Conservation (phyloP, 768 basidiomycete species). For the Omphalotus guepiniiformis region DNA sequence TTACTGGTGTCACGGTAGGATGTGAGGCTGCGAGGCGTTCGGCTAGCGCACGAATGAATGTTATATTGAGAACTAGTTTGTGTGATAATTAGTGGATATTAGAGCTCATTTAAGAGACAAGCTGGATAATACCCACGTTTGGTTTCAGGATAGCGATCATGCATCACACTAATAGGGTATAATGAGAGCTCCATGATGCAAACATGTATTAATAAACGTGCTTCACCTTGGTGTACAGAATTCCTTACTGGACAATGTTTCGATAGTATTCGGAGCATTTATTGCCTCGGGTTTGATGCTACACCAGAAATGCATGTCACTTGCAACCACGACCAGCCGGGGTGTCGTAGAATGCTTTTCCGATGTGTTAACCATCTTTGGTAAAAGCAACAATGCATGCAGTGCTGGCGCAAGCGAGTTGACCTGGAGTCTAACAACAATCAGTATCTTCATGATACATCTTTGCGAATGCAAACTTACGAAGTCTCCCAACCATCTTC, state of each 20-base stretch:
- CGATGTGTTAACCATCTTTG: slow-evolving; percentile 22
- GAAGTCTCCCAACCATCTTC: slow-evolving; percentile 43
- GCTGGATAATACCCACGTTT: slow-evolving; percentile 24
- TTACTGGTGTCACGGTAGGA: slow-evolving; percentile 15
- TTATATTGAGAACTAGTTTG: slow-evolving; percentile 23
- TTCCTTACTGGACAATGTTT: slow-evolving; percentile 19
- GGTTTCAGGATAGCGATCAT: slow-evolving; percentile 17
- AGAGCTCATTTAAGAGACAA: background rate
- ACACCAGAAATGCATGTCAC: slow-evolving; percentile 20
- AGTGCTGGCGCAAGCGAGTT: slow-evolving; percentile 30
- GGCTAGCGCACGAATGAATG: slow-evolving; percentile 26
- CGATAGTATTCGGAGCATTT: slow-evolving; percentile 17
- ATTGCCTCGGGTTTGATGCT: slow-evolving; percentile 18
- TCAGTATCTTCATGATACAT: background rate
- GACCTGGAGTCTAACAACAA: slow-evolving; percentile 26
- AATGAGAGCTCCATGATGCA: too few relatives aligned
- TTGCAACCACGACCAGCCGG: slow-evolving; percentile 28
- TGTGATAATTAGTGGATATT: background rate
- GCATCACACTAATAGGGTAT: slow-evolving; percentile 13
- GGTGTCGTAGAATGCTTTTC: slow-evolving; percentile 14
- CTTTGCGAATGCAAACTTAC: too few relatives aligned
- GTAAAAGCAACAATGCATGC: slow-evolving; percentile 28
- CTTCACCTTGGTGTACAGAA: slow-evolving; percentile 19
- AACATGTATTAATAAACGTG: background rate
- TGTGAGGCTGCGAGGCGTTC: slow-evolving; percentile 21